A percentile compares a stretch with the other conserved stretches of the same genome.
phyloP scores from a whole-genome alignment of 345 rosid genomes.

The Pugionium dolabratum region DNA sequence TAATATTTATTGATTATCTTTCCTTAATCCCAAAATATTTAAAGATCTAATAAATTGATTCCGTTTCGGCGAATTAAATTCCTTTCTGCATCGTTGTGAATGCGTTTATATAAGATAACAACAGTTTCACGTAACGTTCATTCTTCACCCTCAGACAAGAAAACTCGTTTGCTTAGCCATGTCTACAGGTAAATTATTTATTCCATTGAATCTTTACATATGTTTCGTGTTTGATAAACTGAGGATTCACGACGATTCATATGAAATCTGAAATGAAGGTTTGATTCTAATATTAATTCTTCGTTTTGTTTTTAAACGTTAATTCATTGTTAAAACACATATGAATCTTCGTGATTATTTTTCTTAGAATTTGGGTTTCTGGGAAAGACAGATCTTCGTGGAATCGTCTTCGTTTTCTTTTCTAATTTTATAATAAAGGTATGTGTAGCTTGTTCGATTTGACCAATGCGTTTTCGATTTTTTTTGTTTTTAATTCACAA shows the following conservation, averaged over 20 bases:
- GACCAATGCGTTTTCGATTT: slow-evolving; percentile 20
- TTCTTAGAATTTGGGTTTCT: slow-evolving; percentile 17
- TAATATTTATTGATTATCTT: slow-evolving; percentile 17
- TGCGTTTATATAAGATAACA: slow-evolving; percentile 39
- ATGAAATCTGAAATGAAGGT: slow-evolving; percentile 23
- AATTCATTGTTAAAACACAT: neutral
- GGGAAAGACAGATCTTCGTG: slow-evolving; percentile 7
- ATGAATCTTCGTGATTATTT: slow-evolving; percentile 11
- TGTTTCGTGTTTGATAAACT: slow-evolving; percentile 12
- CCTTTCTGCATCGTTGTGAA: slow-evolving; percentile 34
- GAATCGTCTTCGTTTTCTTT: slow-evolving; percentile 26
- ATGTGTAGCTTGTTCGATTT: slow-evolving; percentile 29
- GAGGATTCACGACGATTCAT: slow-evolving; percentile 17
- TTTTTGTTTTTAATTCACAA: neutral
- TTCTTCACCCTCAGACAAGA: slow-evolving; percentile 17
- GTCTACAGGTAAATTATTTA: slow-evolving; percentile 23
- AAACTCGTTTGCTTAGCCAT: slow-evolving; percentile 27
- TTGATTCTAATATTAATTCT: neutral
- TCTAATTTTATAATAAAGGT: neutral
- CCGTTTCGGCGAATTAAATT: slow-evolving; percentile 34
- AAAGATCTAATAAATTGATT: slow-evolving; percentile 7
- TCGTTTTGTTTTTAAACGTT: neutral
- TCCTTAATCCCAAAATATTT: slow-evolving; percentile 27
- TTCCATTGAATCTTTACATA: neutral
- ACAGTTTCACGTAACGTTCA: slow-evolving; percentile 41